Evolutionary conservation across 2,329 filamentous ascomycete genomes (phyloP).

Genomic region (Botrytis aclada): DNA sequence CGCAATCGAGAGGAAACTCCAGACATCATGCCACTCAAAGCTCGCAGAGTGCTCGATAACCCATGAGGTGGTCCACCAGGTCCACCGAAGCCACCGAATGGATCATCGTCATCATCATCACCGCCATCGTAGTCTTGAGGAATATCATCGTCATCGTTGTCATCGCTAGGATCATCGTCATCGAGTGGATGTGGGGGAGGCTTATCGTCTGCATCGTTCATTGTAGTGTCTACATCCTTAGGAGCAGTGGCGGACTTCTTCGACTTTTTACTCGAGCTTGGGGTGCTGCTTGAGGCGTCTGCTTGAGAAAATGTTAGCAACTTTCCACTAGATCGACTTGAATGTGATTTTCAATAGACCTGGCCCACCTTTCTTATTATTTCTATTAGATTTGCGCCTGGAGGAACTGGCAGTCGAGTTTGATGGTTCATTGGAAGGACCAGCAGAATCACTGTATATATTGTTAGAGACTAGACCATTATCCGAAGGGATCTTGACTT

Average conservation of each 20-base stretch:
- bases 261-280: conserved; percentile 38
- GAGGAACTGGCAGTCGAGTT: conserved; percentile 57
- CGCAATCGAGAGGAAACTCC: conserved; percentile 77
- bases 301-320: conserved; percentile 25
- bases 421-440: conserved; percentile 57
- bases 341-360: conserved; percentile 39
- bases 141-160: conserved; percentile 62
- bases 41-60: conserved; percentile 77
- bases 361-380: conserved; percentile 59
- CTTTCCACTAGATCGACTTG: conserved; percentile 39
- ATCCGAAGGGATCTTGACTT: conserved; percentile 37
- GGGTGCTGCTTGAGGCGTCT: conserved; percentile 39
- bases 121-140: conserved; percentile 49
- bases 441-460: conserved; percentile 55
- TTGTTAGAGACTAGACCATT: conserved; percentile 31
- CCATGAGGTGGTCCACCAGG: conserved; percentile 59
- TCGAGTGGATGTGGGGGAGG: conserved; percentile 27
- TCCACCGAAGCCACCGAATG: conserved; percentile 66
- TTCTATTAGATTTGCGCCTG: conserved; percentile 69
- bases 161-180: conserved; percentile 49
- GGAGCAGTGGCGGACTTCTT: conserved; percentile 56
- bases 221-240: conserved; percentile 69
- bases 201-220: conserved; percentile 43
- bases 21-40: conserved; percentile 88
- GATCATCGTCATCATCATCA: conserved; percentile 58